Base-by-base conservation (phyloP, 495 filamentous ascomycete genomes). In the Halenospora varia region DNA sequence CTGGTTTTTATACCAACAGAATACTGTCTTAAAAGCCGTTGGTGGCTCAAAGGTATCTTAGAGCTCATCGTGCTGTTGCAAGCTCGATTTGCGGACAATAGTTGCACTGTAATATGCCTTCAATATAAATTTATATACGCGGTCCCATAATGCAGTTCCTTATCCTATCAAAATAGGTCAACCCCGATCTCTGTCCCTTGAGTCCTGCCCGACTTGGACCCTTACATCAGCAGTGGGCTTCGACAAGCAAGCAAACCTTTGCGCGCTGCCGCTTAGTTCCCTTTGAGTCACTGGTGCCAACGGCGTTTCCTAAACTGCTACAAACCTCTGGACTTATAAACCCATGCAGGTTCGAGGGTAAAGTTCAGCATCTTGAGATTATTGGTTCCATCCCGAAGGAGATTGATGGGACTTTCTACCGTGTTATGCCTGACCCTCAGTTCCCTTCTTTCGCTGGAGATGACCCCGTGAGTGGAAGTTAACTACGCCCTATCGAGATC, bases 1-100 rank as follows among this genome's bases (percentile, higher is more conserved):
- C 53, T 8, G 49, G 53, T 3, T 42, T 75, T n/a, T 75, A 75
- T 25, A 20, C 18, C 42, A 45, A 45, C 29, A 35, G 29, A 35
- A 35, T 35, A 35, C 29, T 13, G 29, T 35, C 29, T 35, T 35
- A 35, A 35, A 35, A 35, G 29, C 29, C 29, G 29, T 35, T 35
- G 29, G 29, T 35, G 29, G 29, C 29, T 35, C 29, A 13, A 35
- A 35, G 29, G 29, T 35, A 35, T 35, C 29, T 35, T 35, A 35
- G 29, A 35, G 29, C 29, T 35, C 29, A 35, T 35, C 29, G 29
- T 35, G 29, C 29, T 35, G 29, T 35, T 35, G 29, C 29, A 35
- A 35, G 29, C 29, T 35, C 29, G 29, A 35, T 35, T 35, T 35
- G 29, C 29, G 29, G 29, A 35, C 29, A 35, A 35, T 35, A 35